Evolutionary conservation across 2,329 filamentous ascomycete genomes (phyloP).

Genomic region (Seiridium unicorne): DNA sequence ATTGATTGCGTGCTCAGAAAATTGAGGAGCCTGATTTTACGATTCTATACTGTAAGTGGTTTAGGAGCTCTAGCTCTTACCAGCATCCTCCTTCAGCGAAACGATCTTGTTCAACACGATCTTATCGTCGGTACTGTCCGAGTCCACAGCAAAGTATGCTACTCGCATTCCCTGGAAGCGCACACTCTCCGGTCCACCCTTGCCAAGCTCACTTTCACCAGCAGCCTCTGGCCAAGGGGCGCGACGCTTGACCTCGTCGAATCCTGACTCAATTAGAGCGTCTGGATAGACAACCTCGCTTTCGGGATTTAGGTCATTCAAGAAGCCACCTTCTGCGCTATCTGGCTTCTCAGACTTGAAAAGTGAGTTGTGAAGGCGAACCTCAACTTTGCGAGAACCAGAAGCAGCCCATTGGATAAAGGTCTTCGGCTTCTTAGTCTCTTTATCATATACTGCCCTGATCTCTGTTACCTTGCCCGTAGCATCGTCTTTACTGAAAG

Average conservation of each 20-base stretch:
- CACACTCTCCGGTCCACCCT: constrained; percentile 68
- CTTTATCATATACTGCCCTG: constrained; percentile 66
- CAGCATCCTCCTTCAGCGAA: constrained; percentile 82
- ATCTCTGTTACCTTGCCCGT: constrained; percentile 65
- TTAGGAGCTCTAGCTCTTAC: constrained; percentile 46
- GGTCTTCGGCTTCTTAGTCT: constrained; percentile 72
- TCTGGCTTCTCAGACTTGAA: constrained; percentile 87
- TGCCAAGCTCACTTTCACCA: constrained; percentile 63
- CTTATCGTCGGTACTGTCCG: constrained; percentile 75
- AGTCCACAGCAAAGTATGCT: constrained; percentile 81
- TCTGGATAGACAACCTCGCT: constrained; percentile 77
- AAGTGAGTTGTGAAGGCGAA: constrained; percentile 75
- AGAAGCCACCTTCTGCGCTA: constrained; percentile 73
- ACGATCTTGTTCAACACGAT: constrained; percentile 90
- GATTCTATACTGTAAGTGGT: background rate
- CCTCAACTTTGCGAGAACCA: constrained; percentile 67
- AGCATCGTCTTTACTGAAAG: constrained; percentile 63
- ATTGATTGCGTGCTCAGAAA: background rate
- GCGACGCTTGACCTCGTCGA: constrained; percentile 69
- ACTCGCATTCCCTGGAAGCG: constrained; percentile 90
- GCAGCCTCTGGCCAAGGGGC: constrained; percentile 82
- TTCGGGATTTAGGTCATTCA: constrained; percentile 80
- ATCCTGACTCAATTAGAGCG: constrained; percentile 79
- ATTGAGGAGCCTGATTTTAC: background rate
- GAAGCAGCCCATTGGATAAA: constrained; percentile 89